These are phyloP conservation scores for Sporothrix pallida DNA, from an alignment of 2,329 filamentous ascomycete genomes.

Conservation along the genomic window DNA sequence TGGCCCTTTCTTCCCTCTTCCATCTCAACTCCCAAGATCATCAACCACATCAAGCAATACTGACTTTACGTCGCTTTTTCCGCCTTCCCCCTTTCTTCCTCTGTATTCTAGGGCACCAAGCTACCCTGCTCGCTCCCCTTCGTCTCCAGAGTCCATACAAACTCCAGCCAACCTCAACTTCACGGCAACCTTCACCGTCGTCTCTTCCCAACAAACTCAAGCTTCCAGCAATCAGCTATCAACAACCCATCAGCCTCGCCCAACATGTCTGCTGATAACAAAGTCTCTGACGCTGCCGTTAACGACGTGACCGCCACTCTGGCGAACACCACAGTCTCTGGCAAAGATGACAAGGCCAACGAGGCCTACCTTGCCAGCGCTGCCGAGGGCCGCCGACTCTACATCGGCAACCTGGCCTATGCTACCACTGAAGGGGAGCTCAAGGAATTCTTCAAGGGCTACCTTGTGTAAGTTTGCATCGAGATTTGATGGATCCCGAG, in stretches of 20 bases:
- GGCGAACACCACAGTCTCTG: conserved; percentile 74
- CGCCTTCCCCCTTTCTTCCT: conserved; percentile 41
- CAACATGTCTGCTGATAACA: conserved; percentile 84
- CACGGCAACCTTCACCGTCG: conserved; percentile 50
- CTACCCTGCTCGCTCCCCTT: conserved; percentile 76
- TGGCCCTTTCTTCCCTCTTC: conserved; percentile 42
- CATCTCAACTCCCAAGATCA: conserved; percentile 44
- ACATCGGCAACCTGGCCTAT: conserved; percentile 99
- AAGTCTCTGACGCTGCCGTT: conserved; percentile 66
- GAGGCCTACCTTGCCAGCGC: conserved; percentile 96
- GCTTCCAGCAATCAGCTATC: conserved; percentile 26
- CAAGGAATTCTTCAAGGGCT: conserved; percentile 99
- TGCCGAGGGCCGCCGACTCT: conserved; percentile 97
- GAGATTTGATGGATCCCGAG: neutral
- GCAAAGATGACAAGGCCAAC: conserved; percentile 68
- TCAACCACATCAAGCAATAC: conserved; percentile 49
- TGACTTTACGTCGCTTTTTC: conserved; percentile 33
- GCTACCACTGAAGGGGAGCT: conserved; percentile 99
- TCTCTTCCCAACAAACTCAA: conserved; percentile 4
- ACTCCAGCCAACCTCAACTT: conserved; percentile 37
- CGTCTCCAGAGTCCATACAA: conserved; percentile 73
- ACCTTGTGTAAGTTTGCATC: conserved; percentile 83
- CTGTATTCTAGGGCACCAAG: conserved; percentile 81
- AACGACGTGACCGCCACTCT: conserved; percentile 77
- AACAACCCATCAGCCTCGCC: conserved; percentile 38